phyloP scores from a whole-genome alignment of 257 asterid species.

The Lycium ferocissimum region DNA sequence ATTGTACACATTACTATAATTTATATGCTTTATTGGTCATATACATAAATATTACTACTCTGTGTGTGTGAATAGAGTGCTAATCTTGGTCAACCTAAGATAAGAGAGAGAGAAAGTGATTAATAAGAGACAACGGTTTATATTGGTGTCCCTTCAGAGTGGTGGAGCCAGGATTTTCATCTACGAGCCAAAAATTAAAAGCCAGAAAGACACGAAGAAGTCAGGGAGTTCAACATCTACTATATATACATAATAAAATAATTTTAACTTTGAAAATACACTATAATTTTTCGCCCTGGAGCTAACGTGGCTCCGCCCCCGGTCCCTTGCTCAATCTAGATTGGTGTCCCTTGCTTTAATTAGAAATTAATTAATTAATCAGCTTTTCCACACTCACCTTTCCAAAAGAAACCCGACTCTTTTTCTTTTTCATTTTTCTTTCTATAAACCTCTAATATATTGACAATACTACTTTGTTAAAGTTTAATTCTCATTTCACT shows the following conservation, averaged over 20 bases:
- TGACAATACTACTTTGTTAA: not conserved
- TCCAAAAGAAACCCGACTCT: constrained; percentile 34
- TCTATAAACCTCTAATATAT: constrained; percentile 26
- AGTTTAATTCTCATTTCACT: not conserved
- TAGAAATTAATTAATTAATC: constrained; percentile 1
- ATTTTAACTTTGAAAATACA: too few species aligned
- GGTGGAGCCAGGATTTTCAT: too few species aligned
- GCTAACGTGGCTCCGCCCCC: too few species aligned
- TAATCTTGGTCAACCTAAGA: constrained; percentile 44
- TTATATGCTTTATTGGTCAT: not conserved
- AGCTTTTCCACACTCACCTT: constrained; percentile 24
- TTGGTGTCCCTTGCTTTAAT: constrained; percentile 33
- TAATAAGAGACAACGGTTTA: constrained; percentile 34
- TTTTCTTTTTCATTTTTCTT: not conserved
- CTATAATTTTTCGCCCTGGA: too few species aligned
- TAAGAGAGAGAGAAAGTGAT: constrained; percentile 40
- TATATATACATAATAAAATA: too few species aligned
- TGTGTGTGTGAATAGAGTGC: not conserved
- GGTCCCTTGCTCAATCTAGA: too few species aligned
- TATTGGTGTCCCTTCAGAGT: constrained; percentile 22
- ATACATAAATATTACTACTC: not conserved
- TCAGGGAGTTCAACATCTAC: too few species aligned
- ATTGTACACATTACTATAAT: not conserved
- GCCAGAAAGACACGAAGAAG: too few species aligned
- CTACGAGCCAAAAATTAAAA: too few species aligned